Conservation (phyloP, 345 rosid genomes). For the Hevea brasiliensis region DNA sequence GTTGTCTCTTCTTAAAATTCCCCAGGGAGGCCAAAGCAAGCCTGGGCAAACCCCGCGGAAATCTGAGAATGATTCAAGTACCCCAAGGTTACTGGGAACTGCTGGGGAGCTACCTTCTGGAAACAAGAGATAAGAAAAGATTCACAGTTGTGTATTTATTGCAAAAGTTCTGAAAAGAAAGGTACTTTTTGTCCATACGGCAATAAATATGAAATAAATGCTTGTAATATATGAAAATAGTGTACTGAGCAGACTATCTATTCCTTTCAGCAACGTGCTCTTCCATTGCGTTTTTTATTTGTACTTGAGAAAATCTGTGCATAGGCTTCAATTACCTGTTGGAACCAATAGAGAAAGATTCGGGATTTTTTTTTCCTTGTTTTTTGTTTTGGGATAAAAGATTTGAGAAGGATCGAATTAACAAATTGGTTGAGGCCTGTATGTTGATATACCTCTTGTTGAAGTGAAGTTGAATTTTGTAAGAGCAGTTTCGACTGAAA, state of each 20-base stretch:
- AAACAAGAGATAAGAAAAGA: constrained; percentile 25
- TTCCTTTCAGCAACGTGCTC: neutral
- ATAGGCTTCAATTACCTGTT: neutral
- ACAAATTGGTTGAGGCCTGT: constrained; percentile 3
- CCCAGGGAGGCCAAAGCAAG: constrained; percentile 54
- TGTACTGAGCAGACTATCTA: neutral
- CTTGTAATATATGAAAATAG: constrained; percentile 8
- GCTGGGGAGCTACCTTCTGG: constrained; percentile 29
- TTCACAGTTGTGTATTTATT: neutral
- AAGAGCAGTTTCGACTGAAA: neutral
- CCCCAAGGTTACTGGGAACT: constrained; percentile 28
- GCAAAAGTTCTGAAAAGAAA: neutral
- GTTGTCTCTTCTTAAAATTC: constrained; percentile 2
- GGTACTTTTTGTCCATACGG: neutral
- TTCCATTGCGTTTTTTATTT: neutral
- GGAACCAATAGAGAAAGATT: neutral
- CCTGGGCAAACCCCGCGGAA: constrained; percentile 40
- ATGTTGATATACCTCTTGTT: neutral
- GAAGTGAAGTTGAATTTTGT: neutral
- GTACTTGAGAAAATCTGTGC: constrained; percentile 1
- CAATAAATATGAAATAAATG: neutral
- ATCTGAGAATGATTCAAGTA: constrained; percentile 45
- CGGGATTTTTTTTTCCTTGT: too few species aligned
- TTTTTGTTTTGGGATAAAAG: neutral
- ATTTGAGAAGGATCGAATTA: neutral